These are phyloP conservation scores for Ogataea hybrid DNA, from an alignment of 1,139 yeast genomes.

Conservation along the genomic window DNA sequence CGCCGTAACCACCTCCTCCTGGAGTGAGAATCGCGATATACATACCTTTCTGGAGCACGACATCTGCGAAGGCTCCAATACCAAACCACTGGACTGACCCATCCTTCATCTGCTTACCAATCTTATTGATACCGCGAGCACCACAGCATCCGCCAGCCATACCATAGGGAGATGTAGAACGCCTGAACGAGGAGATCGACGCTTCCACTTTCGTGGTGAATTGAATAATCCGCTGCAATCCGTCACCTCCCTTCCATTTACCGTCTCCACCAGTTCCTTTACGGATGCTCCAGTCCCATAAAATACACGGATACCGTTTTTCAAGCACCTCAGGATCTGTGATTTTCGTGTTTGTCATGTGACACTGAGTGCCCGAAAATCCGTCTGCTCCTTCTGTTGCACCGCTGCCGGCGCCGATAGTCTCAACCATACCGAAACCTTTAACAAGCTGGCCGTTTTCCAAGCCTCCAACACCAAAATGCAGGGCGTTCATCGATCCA, in stretches of 20 bases:
- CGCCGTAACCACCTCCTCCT: constrained; percentile 48
- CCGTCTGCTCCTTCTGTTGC: constrained; percentile 30
- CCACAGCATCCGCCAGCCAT: constrained; percentile 35
- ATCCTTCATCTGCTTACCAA: constrained; percentile 30
- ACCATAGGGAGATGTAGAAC: constrained; percentile 32
- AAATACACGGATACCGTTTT: constrained; percentile 33
- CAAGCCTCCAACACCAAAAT: constrained; percentile 45
- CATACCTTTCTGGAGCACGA: constrained; percentile 50
- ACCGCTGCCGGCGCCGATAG: constrained; percentile 58
- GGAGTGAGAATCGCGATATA: constrained; percentile 50
- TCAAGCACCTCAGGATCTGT: constrained; percentile 34
- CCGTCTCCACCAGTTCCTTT: constrained; percentile 32
- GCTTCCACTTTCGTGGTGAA: constrained; percentile 27
- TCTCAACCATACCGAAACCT: constrained; percentile 72
- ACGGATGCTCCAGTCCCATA: constrained; percentile 30
- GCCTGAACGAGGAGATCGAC: constrained; percentile 30
- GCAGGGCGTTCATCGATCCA: constrained; percentile 61
- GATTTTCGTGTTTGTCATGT: constrained; percentile 20
- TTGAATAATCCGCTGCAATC: constrained; percentile 32
- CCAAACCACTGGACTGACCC: constrained; percentile 33
- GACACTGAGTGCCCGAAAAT: constrained; percentile 34
- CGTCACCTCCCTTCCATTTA: constrained; percentile 31
- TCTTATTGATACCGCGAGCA: constrained; percentile 35
- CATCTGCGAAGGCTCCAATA: constrained; percentile 60
- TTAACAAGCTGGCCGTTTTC: constrained; percentile 29